phyloP scores from a whole-genome alignment of 2,329 filamentous ascomycete genomes.

The Leptographium wingfieldii region DNA sequence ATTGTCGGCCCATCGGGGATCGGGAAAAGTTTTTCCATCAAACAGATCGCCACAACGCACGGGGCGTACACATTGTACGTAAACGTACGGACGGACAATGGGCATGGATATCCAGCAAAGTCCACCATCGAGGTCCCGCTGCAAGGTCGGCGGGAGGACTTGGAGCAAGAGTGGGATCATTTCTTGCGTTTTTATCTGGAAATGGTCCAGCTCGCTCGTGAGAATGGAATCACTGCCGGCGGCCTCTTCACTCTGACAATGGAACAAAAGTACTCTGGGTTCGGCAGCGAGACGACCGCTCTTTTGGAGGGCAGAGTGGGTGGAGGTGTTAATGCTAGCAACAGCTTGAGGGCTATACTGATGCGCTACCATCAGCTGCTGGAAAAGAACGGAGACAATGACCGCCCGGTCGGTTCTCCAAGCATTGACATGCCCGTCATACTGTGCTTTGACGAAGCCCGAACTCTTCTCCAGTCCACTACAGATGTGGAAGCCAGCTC shows the following conservation, averaged over 20 bases:
- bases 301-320: not conserved
- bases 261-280: not conserved
- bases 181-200: not conserved
- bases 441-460: not conserved
- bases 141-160: not conserved
- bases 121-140: not conserved
- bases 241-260: not conserved
- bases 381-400: not conserved
- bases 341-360: not conserved
- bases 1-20: not conserved
- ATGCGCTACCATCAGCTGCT: not conserved
- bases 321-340: not conserved
- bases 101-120: not conserved
- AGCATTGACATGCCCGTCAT: not conserved
- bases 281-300: not conserved
- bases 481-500: not conserved
- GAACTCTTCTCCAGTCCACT: not conserved
- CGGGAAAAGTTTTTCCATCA: not conserved
- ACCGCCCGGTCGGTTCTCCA: not conserved
- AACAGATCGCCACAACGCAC: not conserved
- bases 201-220: not conserved
- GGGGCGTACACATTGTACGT: not conserved
- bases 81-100: not conserved
- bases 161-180: not conserved
- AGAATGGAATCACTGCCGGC: not conserved